Conservation (phyloP, 208 protist genomes). For the Herpetomonas tarakana region DNA sequence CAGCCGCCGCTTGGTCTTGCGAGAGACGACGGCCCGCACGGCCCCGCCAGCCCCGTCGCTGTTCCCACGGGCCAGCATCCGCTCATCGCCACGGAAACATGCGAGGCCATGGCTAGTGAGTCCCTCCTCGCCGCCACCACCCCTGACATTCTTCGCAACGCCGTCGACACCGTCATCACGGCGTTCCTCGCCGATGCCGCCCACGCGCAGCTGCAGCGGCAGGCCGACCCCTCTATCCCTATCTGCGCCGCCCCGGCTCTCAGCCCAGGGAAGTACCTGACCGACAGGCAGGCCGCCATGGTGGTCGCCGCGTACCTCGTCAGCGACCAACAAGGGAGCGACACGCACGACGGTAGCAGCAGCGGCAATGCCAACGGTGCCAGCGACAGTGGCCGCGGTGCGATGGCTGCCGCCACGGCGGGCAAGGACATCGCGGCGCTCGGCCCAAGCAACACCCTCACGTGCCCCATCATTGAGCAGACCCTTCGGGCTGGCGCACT, state of each 20-base stretch:
- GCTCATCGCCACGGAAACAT: background rate
- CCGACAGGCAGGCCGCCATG: background rate
- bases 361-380: background rate
- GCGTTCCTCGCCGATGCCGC: background rate
- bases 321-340: no score
- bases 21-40: background rate
- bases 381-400: background rate
- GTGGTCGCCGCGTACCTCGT: background rate
- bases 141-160: background rate
- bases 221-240: constrained; percentile 1
- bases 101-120: background rate
- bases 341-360: background rate
- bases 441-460: background rate
- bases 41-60: background rate
- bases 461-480: background rate
- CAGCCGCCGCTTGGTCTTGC: no score
- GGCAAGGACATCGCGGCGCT: background rate
- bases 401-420: background rate
- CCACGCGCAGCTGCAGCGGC: background rate
- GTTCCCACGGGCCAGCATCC: background rate
- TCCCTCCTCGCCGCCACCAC: background rate
- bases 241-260: constrained; percentile 1
- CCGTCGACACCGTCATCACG: background rate
- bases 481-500: background rate
- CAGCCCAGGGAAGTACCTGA: background rate